Evolutionary conservation across 192 early-diverging fungal genomes (phyloP).

Genomic region (Thamnidium elegans): DNA sequence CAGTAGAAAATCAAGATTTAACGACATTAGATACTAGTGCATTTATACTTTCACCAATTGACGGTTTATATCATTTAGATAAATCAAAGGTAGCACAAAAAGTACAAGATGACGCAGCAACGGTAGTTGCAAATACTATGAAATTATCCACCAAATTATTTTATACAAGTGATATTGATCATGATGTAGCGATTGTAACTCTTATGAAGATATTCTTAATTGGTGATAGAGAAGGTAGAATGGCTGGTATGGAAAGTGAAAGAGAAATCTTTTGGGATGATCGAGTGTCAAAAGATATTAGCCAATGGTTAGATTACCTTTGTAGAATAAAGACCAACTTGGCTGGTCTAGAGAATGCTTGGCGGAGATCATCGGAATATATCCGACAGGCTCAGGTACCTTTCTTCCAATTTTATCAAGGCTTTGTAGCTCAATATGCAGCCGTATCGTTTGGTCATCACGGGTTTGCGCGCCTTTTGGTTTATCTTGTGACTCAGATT

Average conservation of each 20-base stretch:
- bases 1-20: not conserved
- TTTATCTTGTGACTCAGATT: constrained; percentile 16
- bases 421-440: constrained; percentile 36
- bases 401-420: constrained; percentile 41
- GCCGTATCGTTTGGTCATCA: constrained; percentile 32
- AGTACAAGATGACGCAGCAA: not conserved
- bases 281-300: constrained; percentile 13
- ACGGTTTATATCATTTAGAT: constrained; percentile 37
- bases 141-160: not conserved
- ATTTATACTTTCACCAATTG: constrained; percentile 32
- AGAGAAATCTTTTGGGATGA: constrained; percentile 31
- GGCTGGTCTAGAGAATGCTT: constrained; percentile 24
- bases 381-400: constrained; percentile 34
- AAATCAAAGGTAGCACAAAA: constrained; percentile 24
- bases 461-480: constrained; percentile 30
- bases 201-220: constrained; percentile 38
- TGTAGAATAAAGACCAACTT: not conserved
- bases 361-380: constrained; percentile 29
- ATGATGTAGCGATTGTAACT: constrained; percentile 7
- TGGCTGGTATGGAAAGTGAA: constrained; percentile 17
- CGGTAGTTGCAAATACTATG: not conserved
- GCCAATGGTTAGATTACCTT: constrained; percentile 17
- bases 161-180: not conserved
- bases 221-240: constrained; percentile 32
- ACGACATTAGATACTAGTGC: constrained; percentile 1